Base-by-base conservation (phyloP, 805 yeast genomes). In the Komagataella kurtzmanii region DNA sequence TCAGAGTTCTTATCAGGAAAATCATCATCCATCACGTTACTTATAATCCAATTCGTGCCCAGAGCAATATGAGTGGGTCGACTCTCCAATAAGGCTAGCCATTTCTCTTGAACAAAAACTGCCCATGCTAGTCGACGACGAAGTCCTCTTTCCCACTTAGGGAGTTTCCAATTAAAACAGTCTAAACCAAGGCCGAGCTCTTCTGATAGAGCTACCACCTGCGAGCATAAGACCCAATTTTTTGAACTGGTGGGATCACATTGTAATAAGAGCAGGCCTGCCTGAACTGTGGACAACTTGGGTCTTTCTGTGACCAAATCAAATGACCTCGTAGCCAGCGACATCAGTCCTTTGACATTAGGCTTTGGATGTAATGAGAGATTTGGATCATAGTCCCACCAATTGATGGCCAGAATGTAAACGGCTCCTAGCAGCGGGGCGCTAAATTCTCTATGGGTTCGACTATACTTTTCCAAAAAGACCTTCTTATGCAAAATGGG, bases 101-200 rank as follows among this genome's bases (percentile, higher is more conserved):
- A 91, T 62, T 90, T 88, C 61, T 89, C 97, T 64, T 89, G 95
- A 50, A 85, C 72, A 73, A 80, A 91, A 1, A 89, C 93, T 0
- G 97, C 97, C 98, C 99, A 91, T 0, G 97, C 96, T 49, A 91
- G 67, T 53, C 98, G 73, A 58, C 88, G 78, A 50, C 99, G 74
- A 49, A 91, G 68, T 5, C 95, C 95, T 50, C 95, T 74, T 62
- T 91, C 99, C 98, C 98, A 93, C 58, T 84, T 83, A 0, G 98
- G 98, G 43, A 91, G 68, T 59, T 85, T 82, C 99, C 99, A 91
- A 56, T 76, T 78, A 53, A 84, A 81, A 60, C 97, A 90, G 61
- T 90, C 91, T n/a, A 88, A 72, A 0, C 96, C 96, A 8, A 91
- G 70, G 0, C 98, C 97, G 17, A 91, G 70, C 58, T 91, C 96